Conservation (phyloP, 176 grass and related monocot genomes). For the Zoysia japonica region DNA sequence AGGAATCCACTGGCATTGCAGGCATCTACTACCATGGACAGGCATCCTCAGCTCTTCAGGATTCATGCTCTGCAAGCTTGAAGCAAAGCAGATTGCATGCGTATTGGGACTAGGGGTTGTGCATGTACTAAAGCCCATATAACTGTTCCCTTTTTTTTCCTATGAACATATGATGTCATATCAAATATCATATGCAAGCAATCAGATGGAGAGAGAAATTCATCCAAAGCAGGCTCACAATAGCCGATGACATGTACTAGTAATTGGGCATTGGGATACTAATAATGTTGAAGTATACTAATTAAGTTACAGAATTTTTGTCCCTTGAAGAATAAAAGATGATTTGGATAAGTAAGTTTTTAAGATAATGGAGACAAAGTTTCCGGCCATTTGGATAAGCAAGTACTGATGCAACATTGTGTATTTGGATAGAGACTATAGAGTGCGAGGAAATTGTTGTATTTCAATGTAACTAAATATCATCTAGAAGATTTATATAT, state of each 20-base stretch:
- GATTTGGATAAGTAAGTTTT: background rate
- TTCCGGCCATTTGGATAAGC: background rate
- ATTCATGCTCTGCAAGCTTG: too few relatives aligned
- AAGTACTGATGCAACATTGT: background rate
- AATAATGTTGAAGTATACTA: too few relatives aligned
- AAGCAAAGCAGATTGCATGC: too few relatives aligned
- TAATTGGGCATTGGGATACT: background rate
- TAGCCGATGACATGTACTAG: background rate
- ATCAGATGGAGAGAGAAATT: background rate
- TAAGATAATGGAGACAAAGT: too few relatives aligned
- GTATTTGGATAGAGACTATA: background rate
- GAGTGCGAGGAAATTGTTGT: background rate
- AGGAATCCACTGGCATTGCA: background rate
- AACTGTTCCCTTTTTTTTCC: too few relatives aligned
- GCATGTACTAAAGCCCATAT: too few relatives aligned
- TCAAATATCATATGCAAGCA: conserved; percentile 32
- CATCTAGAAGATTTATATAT: background rate
- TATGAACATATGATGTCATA: background rate
- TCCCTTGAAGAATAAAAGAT: background rate
- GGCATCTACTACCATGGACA: background rate
- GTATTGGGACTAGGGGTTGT: too few relatives aligned
- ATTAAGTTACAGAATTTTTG: background rate
- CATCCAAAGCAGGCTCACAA: background rate
- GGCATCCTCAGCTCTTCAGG: background rate
- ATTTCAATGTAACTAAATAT: background rate